Conservation (phyloP, 345 rosid species). For the Arabis hirsuta region DNA sequence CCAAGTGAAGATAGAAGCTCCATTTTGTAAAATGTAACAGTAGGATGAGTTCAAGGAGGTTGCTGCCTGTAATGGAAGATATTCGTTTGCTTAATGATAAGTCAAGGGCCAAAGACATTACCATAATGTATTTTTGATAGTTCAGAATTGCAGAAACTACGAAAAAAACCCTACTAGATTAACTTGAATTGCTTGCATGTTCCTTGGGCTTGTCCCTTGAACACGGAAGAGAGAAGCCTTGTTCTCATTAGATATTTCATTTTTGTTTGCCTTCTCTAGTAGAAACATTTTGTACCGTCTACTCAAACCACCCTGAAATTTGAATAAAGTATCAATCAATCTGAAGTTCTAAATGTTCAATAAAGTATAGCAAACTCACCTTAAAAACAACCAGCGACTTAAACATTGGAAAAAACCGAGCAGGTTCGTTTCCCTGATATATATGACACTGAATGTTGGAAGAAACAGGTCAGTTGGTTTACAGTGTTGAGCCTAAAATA, state of each 20-base stretch:
- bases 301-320: conserved; percentile 70
- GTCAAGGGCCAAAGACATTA: conserved; percentile 16
- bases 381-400: conserved; percentile 59
- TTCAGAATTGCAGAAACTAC: neutral
- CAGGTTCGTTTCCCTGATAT: conserved; percentile 67
- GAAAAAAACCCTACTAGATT: conserved; percentile 57
- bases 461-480: neutral
- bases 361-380: conserved; percentile 46
- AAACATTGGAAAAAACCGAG: conserved; percentile 61
- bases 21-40: conserved; percentile 75
- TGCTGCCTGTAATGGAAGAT: conserved; percentile 55
- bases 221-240: conserved; percentile 69
- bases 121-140: neutral
- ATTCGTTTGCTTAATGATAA: conserved; percentile 26
- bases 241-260: conserved; percentile 55
- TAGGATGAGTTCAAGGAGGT: conserved; percentile 75
- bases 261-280: conserved; percentile 50
- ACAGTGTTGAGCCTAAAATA: conserved; percentile 1
- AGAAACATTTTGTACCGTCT: conserved; percentile 53
- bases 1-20: conserved; percentile 68
- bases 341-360: conserved; percentile 10
- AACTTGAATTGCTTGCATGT: conserved; percentile 90
- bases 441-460: conserved; percentile 61
- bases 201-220: conserved; percentile 64
- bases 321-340: neutral